A percentile compares a stretch with the other conserved stretches of the same genome.
Conservation (phyloP, 106 monocot species). For the Phalaenopsis aphrodite region DNA sequence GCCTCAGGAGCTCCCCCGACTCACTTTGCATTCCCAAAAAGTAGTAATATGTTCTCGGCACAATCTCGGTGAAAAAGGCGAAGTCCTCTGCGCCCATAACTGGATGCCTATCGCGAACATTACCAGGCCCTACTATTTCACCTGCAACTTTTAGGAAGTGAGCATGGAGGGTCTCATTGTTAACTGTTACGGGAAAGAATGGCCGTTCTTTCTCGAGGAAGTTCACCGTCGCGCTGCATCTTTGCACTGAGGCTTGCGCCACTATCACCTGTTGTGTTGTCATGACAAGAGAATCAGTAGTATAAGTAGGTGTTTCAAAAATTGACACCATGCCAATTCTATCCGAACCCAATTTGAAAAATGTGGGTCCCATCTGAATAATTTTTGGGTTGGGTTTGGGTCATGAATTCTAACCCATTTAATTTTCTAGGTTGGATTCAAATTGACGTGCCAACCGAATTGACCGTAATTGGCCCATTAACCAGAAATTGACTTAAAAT, state of each 20-base stretch:
- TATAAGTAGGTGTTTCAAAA: too few species aligned
- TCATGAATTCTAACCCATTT: too few species aligned
- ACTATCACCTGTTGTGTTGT: constrained; percentile 47
- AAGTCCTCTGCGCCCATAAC: constrained; percentile 75
- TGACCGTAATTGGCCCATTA: too few species aligned
- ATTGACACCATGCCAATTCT: too few species aligned
- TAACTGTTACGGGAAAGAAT: constrained; percentile 57
- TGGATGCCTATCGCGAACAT: constrained; percentile 25
- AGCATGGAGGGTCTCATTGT: constrained; percentile 49
- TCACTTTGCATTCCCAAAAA: constrained; percentile 46
- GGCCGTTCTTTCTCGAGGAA: constrained; percentile 30
- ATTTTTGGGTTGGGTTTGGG: too few species aligned
- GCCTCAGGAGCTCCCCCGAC: background rate
- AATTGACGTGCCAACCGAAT: too few species aligned
- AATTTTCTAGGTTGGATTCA: too few species aligned
- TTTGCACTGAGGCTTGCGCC: constrained; percentile 78
- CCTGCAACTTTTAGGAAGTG: constrained; percentile 50
- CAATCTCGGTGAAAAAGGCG: constrained; percentile 42
- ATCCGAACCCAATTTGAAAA: too few species aligned
- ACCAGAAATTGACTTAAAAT: too few species aligned
- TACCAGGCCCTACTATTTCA: constrained; percentile 28
- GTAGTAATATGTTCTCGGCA: constrained; percentile 57
- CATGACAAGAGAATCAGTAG: background rate
- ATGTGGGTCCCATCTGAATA: too few species aligned
- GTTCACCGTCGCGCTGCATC: constrained; percentile 71